A percentile compares a stretch with the other conserved stretches of the same genome.
These are phyloP conservation scores for Kazachstania viticola DNA, from an alignment of 805 yeast genomes.

Conservation along the genomic window DNA sequence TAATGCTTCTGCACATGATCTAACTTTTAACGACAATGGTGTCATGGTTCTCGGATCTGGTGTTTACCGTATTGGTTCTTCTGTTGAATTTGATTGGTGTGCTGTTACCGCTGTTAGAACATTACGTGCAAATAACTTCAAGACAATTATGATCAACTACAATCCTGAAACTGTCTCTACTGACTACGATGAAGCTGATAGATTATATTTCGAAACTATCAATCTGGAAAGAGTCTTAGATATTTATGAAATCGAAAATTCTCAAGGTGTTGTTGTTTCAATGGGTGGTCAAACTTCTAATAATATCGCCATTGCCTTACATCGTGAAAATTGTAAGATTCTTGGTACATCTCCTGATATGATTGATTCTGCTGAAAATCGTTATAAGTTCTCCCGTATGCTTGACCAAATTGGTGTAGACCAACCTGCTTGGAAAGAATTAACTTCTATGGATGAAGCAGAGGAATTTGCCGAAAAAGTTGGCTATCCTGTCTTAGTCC, in stretches of 20 bases:
- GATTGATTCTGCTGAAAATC: constrained; percentile 97
- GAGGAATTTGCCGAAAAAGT: constrained; percentile 84
- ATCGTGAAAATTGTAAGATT: constrained; percentile 89
- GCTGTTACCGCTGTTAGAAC: constrained; percentile 96
- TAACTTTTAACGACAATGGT: constrained; percentile 84
- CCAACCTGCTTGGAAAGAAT: constrained; percentile 98
- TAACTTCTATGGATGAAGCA: constrained; percentile 87
- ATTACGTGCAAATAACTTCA: constrained; percentile 70
- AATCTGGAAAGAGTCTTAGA: constrained; percentile 89
- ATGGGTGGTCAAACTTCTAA: constrained; percentile 99
- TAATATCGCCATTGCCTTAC: constrained; percentile 85
- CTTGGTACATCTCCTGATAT: constrained; percentile 96
- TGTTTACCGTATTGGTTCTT: constrained; percentile 97
- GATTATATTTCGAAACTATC: constrained; percentile 91
- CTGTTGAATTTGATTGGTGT: constrained; percentile 99
- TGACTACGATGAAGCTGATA: constrained; percentile 95
- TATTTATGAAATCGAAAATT: constrained; percentile 83
- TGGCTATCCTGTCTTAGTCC: constrained; percentile 86
- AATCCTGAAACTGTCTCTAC: constrained; percentile 99
- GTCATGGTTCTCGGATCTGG: constrained; percentile 95
- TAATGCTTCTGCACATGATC: constrained; percentile 81
- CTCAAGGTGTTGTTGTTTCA: constrained; percentile 85
- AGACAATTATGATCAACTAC: constrained; percentile 94
- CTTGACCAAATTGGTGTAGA: constrained; percentile 92
- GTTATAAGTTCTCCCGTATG: constrained; percentile 96